Conservation (phyloP, 768 basidiomycete species). For the Leccinum disarticulatum region DNA sequence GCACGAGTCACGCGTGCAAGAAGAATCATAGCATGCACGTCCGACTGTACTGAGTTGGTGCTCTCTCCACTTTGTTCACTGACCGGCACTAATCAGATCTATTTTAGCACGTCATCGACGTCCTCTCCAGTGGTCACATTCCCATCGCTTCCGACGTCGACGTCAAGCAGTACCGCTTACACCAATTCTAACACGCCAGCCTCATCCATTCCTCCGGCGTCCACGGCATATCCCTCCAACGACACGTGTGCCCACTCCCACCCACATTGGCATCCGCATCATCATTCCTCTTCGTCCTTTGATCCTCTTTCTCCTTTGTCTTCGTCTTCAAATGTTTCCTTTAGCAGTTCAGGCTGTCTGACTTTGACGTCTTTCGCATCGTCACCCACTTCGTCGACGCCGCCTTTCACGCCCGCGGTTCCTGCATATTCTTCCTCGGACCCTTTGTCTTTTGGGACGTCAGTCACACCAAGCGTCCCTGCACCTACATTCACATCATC, state of each 20-base stretch:
- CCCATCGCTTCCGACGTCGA: constrained; percentile 7
- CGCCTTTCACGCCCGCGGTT: neutral
- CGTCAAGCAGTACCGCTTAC: neutral
- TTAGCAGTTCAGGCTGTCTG: neutral
- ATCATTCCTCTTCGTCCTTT: neutral
- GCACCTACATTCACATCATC: neutral
- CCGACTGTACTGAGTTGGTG: constrained; percentile 2
- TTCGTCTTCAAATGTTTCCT: neutral
- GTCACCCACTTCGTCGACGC: neutral
- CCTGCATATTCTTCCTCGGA: neutral
- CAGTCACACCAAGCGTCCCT: neutral
- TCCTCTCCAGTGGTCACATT: constrained; percentile 5
- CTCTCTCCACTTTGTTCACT: neutral
- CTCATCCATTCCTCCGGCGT: neutral
- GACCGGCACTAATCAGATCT: neutral
- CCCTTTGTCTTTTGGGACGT: neutral
- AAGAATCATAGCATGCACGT: constrained; percentile 23
- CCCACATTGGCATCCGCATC: neutral
- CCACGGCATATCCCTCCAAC: neutral
- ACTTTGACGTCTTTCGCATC: neutral
- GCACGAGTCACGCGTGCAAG: constrained; percentile 32
- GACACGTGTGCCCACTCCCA: constrained; percentile 2
- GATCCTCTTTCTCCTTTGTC: neutral
- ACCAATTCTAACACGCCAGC: constrained; percentile 1
- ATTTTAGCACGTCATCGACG: neutral